Base-by-base conservation (phyloP, 768 basidiomycete species). In the Agaricus blazei region DNA sequence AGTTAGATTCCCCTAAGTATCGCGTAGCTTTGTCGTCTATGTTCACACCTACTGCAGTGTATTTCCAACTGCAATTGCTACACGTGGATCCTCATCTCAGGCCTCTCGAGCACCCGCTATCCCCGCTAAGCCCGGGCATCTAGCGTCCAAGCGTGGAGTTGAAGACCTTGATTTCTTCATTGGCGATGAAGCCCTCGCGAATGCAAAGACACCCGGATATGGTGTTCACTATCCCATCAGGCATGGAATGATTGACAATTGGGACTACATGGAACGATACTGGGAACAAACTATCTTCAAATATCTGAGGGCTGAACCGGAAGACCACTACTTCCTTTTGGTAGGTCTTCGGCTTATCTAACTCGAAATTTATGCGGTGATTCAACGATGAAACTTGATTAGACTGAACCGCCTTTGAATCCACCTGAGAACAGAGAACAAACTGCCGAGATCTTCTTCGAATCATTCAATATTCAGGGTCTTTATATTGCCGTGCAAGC, bases 201-300 rank as follows among this genome's bases (percentile, higher is more conserved):
- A 98, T 67, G 85, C 88, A 38, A 98, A 94, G 77, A 98, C 96
- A 0, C 89, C 88, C 0, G 89, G 89, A 2, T 99, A 98, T 72
- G 86, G 89, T 24, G 82, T 99, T 3, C 88, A 93, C 70, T 98
- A 98, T 70, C 97, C 97, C 12, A 98, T 98, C 66, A 82, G 91
- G 52, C 97, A 98, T 66, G 96, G 96, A 26, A 88, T 91, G 88
- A 96, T 97, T 65, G 95, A 97, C 59, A 97, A 97, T 64, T 95
- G 93, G 93, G 93, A 95, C 69, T 85, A 97, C 62, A 98, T 98
- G 95, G 96, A 98, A 70, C 80, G 95, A 28, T 98, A 94, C 73
- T 99, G 97, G 97, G 94, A 97, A 70, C 96, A 99, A 77, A 92
- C 89, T 61, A 98, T 98, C 81, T 99, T 98, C 85, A 98, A 99